Evolutionary conservation across 31 red algal species (phyloP).

Genomic region (Porphyra umbilicalis): DNA sequence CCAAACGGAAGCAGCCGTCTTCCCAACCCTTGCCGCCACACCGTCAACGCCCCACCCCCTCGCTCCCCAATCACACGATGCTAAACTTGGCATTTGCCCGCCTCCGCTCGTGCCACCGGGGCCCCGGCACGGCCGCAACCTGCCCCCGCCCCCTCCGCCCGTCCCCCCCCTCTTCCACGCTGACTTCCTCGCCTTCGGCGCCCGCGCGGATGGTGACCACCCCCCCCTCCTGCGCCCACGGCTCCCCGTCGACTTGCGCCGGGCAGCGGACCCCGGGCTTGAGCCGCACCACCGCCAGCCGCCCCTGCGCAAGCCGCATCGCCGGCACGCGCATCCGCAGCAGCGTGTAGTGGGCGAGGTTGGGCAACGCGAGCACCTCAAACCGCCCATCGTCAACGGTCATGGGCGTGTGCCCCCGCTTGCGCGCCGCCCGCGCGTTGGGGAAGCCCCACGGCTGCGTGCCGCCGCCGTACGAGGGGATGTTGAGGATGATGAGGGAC

Average conservation of each 20-base stretch:
- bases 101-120: conserved; percentile 27
- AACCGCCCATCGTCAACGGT: conserved; percentile 80
- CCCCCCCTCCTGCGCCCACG: conserved; percentile 66
- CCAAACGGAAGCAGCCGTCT: neutral
- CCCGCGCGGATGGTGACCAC: conserved; percentile 38
- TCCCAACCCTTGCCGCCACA: neutral
- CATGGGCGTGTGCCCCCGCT: conserved; percentile 28
- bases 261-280: conserved; percentile 36
- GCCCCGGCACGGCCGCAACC: conserved; percentile 50
- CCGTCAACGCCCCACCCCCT: neutral
- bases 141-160: neutral
- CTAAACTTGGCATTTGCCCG: conserved; percentile 59
- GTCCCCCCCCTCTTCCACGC: neutral
- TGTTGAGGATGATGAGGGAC: conserved; percentile 85
- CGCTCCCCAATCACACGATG: neutral
- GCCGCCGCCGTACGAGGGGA: conserved; percentile 91
- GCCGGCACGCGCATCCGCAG: conserved; percentile 65
- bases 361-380: conserved; percentile 72
- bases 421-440: conserved; percentile 7
- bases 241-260: conserved; percentile 82
- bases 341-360: conserved; percentile 46
- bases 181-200: neutral
- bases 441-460: conserved; percentile 57
- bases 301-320: conserved; percentile 60
- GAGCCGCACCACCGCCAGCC: conserved; percentile 43